Evolutionary conservation across 176 grass and related monocot species (phyloP).

Genomic region (Oryza brachyantha): DNA sequence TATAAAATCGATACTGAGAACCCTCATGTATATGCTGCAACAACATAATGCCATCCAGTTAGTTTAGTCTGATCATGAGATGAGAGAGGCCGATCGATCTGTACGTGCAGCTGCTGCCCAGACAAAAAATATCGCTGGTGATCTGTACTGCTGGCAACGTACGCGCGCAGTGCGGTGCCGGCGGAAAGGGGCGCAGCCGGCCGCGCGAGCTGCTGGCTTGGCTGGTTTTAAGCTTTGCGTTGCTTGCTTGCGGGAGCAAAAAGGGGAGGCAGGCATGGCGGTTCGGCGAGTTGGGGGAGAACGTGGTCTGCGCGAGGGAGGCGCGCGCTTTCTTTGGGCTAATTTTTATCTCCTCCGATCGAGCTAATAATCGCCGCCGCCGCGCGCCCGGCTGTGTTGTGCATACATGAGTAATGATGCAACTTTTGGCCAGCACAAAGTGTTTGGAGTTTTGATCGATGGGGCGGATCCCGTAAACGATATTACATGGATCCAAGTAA

Average conservation of each 20-base stretch:
- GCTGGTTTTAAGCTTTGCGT: too few relatives aligned
- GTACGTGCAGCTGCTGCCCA: not conserved
- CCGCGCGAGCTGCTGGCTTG: too few relatives aligned
- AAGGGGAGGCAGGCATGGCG: not conserved
- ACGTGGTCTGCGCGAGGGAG: conserved; percentile 42
- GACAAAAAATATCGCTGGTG: not conserved
- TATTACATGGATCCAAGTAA: too few relatives aligned
- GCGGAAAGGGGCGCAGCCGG: conserved; percentile 32
- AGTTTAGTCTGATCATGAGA: not conserved
- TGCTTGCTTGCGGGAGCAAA: conserved; percentile 23
- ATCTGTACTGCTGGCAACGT: not conserved
- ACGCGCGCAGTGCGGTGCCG: conserved; percentile 3
- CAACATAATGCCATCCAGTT: not conserved
- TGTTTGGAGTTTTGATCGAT: not conserved
- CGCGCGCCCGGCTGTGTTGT: not conserved
- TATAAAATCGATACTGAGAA: too few relatives aligned
- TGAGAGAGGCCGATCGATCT: not conserved
- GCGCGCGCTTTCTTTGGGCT: conserved; percentile 19
- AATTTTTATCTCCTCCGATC: conserved; percentile 7
- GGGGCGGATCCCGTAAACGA: too few relatives aligned
- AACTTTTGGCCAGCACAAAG: conserved; percentile 15
- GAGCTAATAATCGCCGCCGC: conserved; percentile 15
- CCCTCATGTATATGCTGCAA: too few relatives aligned
- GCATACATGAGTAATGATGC: conserved; percentile 32
- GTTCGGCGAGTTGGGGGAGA: not conserved